A percentile compares a stretch with the other conserved stretches of the same genome.
Conservation (phyloP, 352 stramenopile species). For the Pythium rhizo-oryzae region DNA sequence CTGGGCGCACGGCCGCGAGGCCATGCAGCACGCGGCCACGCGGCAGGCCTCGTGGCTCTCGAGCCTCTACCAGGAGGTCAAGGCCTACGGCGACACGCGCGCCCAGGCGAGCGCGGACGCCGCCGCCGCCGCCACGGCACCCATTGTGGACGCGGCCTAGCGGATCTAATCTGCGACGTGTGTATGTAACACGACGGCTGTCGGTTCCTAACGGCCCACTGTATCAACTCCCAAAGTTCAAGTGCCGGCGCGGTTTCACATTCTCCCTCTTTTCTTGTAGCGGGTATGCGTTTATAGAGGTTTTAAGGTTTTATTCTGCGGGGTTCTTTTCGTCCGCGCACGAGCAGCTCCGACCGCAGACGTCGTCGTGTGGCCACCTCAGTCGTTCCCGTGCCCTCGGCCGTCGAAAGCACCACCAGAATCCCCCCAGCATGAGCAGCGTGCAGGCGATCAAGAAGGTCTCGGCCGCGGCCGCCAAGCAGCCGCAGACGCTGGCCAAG, state of each 20-base stretch:
- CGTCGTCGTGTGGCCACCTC: neutral
- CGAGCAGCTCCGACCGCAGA: slow-evolving; percentile 6
- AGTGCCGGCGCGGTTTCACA: neutral
- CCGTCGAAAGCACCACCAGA: slow-evolving; percentile 21
- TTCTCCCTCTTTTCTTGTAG: neutral
- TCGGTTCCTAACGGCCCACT: slow-evolving; percentile 5
- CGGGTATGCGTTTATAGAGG: slow-evolving; percentile 4
- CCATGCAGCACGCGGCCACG: slow-evolving; percentile 62
- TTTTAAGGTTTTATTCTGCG: slow-evolving; percentile 13
- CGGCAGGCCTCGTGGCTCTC: slow-evolving; percentile 63
- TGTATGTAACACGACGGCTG: neutral
- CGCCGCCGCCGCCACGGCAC: neutral
- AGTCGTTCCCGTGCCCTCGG: neutral
- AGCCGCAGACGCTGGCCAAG: slow-evolving; percentile 38
- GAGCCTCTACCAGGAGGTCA: slow-evolving; percentile 61
- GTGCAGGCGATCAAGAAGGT: slow-evolving; percentile 31
- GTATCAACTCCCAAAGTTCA: slow-evolving; percentile 15
- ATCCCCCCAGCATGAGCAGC: slow-evolving; percentile 28
- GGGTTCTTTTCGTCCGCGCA: neutral
- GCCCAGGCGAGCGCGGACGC: slow-evolving; percentile 13
- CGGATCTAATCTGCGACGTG: slow-evolving; percentile 4
- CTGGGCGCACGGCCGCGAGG: slow-evolving; percentile 60
- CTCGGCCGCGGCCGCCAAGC: slow-evolving; percentile 14
- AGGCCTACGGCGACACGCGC: slow-evolving; percentile 52
- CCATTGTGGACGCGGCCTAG: neutral